These are phyloP conservation scores for Purpureocillium lavendulum DNA, from an alignment of 2,329 filamentous ascomycete species.

Conservation along the genomic window DNA sequence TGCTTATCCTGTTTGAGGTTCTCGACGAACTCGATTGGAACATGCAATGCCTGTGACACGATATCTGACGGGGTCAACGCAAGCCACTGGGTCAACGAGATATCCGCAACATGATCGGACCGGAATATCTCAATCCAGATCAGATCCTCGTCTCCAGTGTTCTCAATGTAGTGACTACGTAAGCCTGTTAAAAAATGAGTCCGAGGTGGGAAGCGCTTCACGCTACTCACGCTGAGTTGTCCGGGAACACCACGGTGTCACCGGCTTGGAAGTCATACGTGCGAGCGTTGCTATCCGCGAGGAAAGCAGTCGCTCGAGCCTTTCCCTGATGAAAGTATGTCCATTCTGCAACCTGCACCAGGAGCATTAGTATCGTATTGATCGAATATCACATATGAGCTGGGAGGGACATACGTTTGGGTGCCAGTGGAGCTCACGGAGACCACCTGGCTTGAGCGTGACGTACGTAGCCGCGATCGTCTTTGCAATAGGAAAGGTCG, in stretches of 20 bases:
- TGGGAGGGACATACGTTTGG: conserved; percentile 40
- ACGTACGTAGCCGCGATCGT: conserved; percentile 60
- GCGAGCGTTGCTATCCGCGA: conserved; percentile 49
- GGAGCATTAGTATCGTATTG: no score
- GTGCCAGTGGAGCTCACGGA: conserved; percentile 64
- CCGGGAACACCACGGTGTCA: conserved; percentile 61
- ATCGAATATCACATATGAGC: no score
- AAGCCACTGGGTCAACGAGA: conserved; percentile 60
- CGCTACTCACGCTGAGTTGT: conserved; percentile 49
- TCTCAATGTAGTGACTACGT: conserved; percentile 59
- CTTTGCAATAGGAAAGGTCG: conserved; percentile 57
- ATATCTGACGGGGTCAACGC: conserved; percentile 57
- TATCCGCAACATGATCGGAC: conserved; percentile 57
- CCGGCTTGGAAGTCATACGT: conserved; percentile 61
- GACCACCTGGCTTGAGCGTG: conserved; percentile 51
- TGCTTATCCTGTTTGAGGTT: conserved; percentile 57
- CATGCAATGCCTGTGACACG: conserved; percentile 51
- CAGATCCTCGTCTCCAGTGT: conserved; percentile 54
- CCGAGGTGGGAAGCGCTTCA: background rate
- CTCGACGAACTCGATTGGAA: conserved; percentile 47
- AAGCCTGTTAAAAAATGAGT: background rate
- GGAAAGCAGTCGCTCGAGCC: conserved; percentile 56
- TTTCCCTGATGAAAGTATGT: conserved; percentile 59
- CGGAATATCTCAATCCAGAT: conserved; percentile 65
- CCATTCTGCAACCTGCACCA: conserved; percentile 55